Evolutionary conservation across 306 rosid species (phyloP), one percentile per base, ranked within the genome.

Genomic region (Vicia faba): DNA sequence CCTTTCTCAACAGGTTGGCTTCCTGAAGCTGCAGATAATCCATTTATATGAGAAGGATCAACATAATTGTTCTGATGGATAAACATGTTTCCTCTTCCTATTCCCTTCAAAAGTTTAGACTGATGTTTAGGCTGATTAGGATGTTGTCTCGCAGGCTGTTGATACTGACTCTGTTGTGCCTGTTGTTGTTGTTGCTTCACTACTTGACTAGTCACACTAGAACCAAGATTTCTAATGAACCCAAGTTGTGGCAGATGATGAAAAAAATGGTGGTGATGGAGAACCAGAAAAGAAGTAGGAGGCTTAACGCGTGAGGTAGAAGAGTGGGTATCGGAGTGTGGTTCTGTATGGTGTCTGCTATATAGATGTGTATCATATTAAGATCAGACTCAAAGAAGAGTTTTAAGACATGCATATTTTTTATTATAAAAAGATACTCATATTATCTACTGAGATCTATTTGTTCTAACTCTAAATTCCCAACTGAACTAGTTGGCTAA

Each of bases 1-100:
- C 95, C 99, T 77, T 93, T 93, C 67, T 91, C 99, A n/a, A 75
- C 73, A 76, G 90, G 63, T 75, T 91, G 97, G 77, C 84, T 89
- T 79, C 86, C 96, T 26, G 89, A 75, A 66, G 96, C 82, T 62
- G 79, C 33, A 40, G 95, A 78, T 55, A 88, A 83, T 45, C 97
- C 97, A 76, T 91, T 91, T 53, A 86, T 64, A 75, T 86, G 89
- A 46, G 91, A 85, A 53, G 91, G 75, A 84, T 90, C 97, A 46
- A 80, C 74, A 8, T 95, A 38, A 33, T 82, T 82, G 55, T 84
- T 88, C 76, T 90, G 97, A 70, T 83, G 89, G 67, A 71, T 79
- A 79, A 79, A 28, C 73, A 77, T 61, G 70, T 81, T 87, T 49
- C 91, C 96, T 81, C 95, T 86, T 78, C 95, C 97, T 11, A 84